Evolutionary conservation across 305 asterid genomes (phyloP).

Genomic region (Petunia hybrid): DNA sequence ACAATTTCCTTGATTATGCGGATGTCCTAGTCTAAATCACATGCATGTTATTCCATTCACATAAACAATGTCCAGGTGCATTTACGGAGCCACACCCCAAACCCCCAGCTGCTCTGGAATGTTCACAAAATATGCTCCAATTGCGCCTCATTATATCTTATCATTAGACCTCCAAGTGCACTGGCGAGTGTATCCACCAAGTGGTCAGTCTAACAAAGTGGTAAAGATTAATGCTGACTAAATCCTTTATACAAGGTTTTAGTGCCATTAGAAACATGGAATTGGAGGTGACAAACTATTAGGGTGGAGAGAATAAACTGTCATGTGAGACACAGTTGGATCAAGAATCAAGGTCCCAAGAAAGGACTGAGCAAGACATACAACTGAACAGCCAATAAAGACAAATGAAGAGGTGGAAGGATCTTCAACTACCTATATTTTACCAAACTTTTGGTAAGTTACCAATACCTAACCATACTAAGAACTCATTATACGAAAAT

Average conservation of each 20-base stretch:
- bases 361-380: not conserved
- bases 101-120: not conserved
- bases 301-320: not conserved
- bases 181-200: not conserved
- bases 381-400: not conserved
- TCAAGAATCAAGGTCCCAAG: not conserved
- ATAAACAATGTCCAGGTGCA: not conserved
- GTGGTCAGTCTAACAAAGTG: not conserved
- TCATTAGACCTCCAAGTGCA: not conserved
- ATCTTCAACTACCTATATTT: no score
- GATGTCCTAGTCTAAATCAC: not conserved
- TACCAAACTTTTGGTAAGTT: no score
- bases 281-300: not conserved
- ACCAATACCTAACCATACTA: no score
- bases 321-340: not conserved
- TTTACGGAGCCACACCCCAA: no score
- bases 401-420: no score
- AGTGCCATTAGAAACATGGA: not conserved
- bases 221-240: not conserved
- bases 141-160: not conserved
- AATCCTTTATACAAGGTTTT: not conserved
- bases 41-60: not conserved
- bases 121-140: not conserved
- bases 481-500: no score
- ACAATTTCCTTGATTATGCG: not conserved